Base-by-base conservation (phyloP, 306 rosid species). In the Fragaria iinumae region DNA sequence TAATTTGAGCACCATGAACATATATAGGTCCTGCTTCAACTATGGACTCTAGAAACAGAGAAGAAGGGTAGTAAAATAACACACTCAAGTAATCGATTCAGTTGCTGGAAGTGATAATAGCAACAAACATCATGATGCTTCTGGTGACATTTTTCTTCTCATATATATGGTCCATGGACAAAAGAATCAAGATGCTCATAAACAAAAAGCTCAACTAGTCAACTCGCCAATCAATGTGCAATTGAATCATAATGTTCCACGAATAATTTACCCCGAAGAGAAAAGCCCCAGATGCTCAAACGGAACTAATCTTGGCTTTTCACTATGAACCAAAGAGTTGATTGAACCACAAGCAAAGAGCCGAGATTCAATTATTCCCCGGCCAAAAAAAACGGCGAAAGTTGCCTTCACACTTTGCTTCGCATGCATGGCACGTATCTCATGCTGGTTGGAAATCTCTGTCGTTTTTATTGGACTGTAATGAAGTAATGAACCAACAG, bases 381-480 rank as follows among this genome's bases (percentile, higher is more conserved):
- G 47, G 69, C 29, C 17, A 18, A 38, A 65, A 17, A 64, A 36
- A 70, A 39, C 80, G 53, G 67, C 76, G 76, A 80, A 80, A 75
- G 76, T 11, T 16, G 56, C 13, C 6, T 25, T 20, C 67, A 50
- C 25, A 21, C 45, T 65, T 68, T 68, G 59, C 41, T 82, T 73
- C 25, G 71, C 57, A 57, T 72, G 32, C 63, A 56, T 60, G 67
- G 67, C 85, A 77, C 81, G 82, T 12, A 73, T 82, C 76, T 68
- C 39, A 21, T 34, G 16, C 45, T 62, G 8, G 2, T 18, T 49
- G 6, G 47, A 6, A 23, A 11, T 67, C 34, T 41, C 2, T 43
- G 72, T 21, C 36, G 48, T 47, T 75, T 27, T 62, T 27, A 11
- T 44, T 29, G 20, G 13, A 45, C 47, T 25, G 1, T 8, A 10